A percentile compares a stretch with the other conserved stretches of the same genome.
Conservation (phyloP, 1,284 basidiomycete species). For the Cryptococcus hybrid region DNA sequence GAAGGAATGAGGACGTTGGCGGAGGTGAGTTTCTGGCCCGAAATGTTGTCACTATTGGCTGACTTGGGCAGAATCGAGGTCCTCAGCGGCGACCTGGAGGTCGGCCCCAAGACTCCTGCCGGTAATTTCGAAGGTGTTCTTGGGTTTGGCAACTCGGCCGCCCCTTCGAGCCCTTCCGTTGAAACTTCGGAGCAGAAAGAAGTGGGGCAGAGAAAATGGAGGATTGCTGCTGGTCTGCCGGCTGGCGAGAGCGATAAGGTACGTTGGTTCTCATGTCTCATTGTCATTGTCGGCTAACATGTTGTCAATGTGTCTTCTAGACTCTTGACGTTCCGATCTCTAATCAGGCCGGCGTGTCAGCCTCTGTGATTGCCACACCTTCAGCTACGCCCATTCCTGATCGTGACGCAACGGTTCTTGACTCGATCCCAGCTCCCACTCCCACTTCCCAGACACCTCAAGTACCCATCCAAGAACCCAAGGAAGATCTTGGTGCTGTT, state of each 20-base stretch:
- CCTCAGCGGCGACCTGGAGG: slow-evolving; percentile 40
- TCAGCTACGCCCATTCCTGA: slow-evolving; percentile 40
- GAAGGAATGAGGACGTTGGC: slow-evolving; percentile 18
- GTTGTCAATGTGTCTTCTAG: slow-evolving; percentile 7
- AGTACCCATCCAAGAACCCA: slow-evolving; percentile 6
- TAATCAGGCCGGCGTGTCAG: slow-evolving; percentile 14
- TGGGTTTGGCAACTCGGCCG: slow-evolving; percentile 27
- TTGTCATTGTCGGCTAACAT: background rate
- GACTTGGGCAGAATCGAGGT: slow-evolving; percentile 11
- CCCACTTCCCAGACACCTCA: slow-evolving; percentile 5
- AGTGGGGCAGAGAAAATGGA: slow-evolving; percentile 45
- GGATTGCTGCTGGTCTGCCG: slow-evolving; percentile 32
- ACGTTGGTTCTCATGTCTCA: slow-evolving; percentile 1
- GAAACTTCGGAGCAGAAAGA: slow-evolving; percentile 21
- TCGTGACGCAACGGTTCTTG: slow-evolving; percentile 35
- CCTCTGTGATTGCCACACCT: slow-evolving; percentile 36
- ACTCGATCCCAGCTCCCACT: slow-evolving; percentile 7
- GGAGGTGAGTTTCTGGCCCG: slow-evolving; percentile 15
- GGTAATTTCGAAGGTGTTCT: slow-evolving; percentile 50
- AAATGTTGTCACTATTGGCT: background rate
- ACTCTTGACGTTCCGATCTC: slow-evolving; percentile 21
- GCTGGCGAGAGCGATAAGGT: slow-evolving; percentile 21
- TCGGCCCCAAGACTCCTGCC: slow-evolving; percentile 27
- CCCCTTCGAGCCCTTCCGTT: slow-evolving; percentile 3
- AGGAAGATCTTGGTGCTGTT: slow-evolving; percentile 62